phyloP scores from a whole-genome alignment of 202 grass and related monocot species.

The Panicum hallii region DNA sequence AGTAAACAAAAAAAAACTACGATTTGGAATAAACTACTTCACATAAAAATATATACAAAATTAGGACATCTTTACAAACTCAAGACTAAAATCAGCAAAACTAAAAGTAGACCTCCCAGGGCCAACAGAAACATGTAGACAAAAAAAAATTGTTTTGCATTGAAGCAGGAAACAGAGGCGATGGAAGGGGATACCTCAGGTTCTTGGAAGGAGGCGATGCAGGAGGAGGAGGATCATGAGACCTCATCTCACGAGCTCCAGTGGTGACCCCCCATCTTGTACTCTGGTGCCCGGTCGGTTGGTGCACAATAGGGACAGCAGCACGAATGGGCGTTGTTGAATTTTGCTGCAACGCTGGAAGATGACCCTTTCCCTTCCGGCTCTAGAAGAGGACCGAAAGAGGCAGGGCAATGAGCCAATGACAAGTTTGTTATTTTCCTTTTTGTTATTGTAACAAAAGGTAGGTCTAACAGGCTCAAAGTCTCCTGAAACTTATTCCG shows the following conservation, averaged over 20 bases:
- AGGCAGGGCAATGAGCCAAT: not conserved
- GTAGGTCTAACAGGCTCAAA: not conserved
- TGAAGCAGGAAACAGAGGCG: not conserved
- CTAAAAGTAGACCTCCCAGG: not conserved
- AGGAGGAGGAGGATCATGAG: constrained; percentile 11
- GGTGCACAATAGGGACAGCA: constrained; percentile 36
- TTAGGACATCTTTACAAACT: not conserved
- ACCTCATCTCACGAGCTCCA: constrained; percentile 31
- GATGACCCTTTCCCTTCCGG: not conserved
- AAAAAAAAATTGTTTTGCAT: not conserved
- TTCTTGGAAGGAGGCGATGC: constrained; percentile 36
- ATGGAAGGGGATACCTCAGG: constrained; percentile 3
- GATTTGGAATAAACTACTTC: not conserved
- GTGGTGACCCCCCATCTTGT: constrained; percentile 47
- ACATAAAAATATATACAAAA: not conserved
- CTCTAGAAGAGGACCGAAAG: constrained; percentile 26
- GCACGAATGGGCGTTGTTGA: not conserved
- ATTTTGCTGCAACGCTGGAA: not conserved
- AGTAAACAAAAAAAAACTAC: no score
- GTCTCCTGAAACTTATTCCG: not conserved
- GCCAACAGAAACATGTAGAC: not conserved
- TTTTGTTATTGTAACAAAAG: not conserved
- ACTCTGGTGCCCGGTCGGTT: constrained; percentile 32
- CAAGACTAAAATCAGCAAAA: not conserved
- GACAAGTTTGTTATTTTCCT: not conserved